These are phyloP conservation scores for Ophiostoma sp. DNA, from an alignment of 2,329 filamentous ascomycete genomes.

Conservation along the genomic window DNA sequence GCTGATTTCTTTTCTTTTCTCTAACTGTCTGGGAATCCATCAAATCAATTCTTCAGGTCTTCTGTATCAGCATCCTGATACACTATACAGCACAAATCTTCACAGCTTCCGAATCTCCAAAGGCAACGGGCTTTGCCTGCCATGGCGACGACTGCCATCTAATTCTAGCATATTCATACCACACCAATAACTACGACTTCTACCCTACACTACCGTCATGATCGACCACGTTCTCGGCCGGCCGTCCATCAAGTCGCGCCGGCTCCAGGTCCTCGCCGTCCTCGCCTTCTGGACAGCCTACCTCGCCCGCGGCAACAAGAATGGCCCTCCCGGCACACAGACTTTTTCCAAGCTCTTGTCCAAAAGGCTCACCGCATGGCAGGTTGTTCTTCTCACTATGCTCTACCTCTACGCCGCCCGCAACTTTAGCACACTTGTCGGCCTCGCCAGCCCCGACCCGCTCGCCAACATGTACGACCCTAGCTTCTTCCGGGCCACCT, in stretches of 20 bases:
- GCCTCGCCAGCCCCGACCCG: constrained; percentile 87
- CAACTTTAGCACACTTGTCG: constrained; percentile 89
- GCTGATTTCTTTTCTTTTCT: neutral
- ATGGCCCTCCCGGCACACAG: constrained; percentile 77
- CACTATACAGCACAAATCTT: neutral
- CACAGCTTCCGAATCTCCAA: neutral
- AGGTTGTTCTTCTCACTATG: constrained; percentile 79
- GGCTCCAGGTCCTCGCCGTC: constrained; percentile 87
- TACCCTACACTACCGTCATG: constrained; percentile 38
- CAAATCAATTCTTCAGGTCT: neutral
- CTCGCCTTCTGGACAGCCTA: constrained; percentile 89
- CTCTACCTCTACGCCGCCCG: constrained; percentile 85
- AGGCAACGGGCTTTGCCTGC: neutral
- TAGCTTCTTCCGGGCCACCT: constrained; percentile 92
- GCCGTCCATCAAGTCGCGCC: constrained; percentile 84
- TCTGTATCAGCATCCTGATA: no score
- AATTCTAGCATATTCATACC: neutral
- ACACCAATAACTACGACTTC: neutral
- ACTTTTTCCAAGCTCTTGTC: constrained; percentile 66
- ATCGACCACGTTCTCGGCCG: constrained; percentile 88
- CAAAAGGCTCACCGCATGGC: constrained; percentile 75
- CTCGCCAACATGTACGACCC: constrained; percentile 89
- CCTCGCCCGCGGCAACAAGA: constrained; percentile 71
- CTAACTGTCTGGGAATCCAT: neutral
- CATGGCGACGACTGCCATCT: neutral